Percentiles rank a stretch among this genome's conserved stretches.
These are phyloP conservation scores for Microglena sp. DNA, from an alignment of 139 green algal genomes.

Conservation along the genomic window DNA sequence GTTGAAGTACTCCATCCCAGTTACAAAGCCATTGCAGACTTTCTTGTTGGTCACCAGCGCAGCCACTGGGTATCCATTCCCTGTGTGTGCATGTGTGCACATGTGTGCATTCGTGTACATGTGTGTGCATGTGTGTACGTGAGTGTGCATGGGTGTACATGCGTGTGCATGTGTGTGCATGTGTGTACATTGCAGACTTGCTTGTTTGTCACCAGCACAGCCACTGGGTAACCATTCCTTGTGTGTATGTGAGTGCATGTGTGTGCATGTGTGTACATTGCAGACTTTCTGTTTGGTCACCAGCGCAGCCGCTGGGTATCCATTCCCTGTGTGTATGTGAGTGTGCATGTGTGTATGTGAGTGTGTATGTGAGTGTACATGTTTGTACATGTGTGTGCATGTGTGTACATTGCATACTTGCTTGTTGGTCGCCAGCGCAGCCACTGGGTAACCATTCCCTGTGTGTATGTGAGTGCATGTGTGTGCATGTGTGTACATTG, in stretches of 20 bases:
- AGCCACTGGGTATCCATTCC: conserved; percentile 65
- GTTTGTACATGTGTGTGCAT: neutral
- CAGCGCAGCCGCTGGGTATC: conserved; percentile 56
- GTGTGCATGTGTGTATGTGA: too few relatives aligned
- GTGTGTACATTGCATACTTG: conserved; percentile 17
- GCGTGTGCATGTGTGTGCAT: neutral
- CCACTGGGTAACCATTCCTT: conserved; percentile 67
- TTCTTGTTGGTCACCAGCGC: conserved; percentile 32
- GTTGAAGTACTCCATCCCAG: conserved; percentile 64
- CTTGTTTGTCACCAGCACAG: conserved; percentile 34
- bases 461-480: too few relatives aligned
- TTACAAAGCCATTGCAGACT: conserved; percentile 37
- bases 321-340: too few relatives aligned
- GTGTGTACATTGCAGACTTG: conserved; percentile 17
- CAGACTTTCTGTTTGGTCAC: conserved; percentile 30
- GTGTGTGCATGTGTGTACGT: too few relatives aligned
- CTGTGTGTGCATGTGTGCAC: too few relatives aligned
- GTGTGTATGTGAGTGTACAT: too few relatives aligned
- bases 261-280: too few relatives aligned
- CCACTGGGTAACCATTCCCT: conserved; percentile 68
- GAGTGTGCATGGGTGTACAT: too few relatives aligned
- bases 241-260: too few relatives aligned
- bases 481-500: too few relatives aligned
- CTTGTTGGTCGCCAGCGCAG: conserved; percentile 33
- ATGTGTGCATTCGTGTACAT: too few relatives aligned